Evolutionary conservation across 106 monocot species (phyloP).

Genomic region (Narthecium ossifragum): DNA sequence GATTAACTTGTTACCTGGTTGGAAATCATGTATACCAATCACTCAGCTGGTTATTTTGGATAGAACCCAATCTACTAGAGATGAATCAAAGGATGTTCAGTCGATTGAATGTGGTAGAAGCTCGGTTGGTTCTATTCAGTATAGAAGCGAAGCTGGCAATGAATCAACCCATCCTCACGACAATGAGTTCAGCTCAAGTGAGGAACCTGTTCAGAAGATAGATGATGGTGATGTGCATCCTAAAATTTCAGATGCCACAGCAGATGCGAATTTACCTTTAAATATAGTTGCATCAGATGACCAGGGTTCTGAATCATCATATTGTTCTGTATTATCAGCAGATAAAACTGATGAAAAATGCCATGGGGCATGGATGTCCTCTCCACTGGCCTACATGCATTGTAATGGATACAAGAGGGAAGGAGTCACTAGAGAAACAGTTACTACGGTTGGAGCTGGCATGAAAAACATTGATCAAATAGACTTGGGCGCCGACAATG

Average conservation of each 20-base stretch:
- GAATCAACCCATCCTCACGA: background rate
- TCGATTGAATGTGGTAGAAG: background rate
- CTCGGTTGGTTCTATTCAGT: slow-evolving; percentile 1
- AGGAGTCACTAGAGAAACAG: background rate
- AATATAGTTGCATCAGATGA: slow-evolving; percentile 1
- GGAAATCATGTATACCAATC: slow-evolving; percentile 33
- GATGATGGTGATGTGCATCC: background rate
- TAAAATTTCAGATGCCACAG: background rate
- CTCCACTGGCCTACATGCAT: background rate
- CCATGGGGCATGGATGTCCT: background rate
- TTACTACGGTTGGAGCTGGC: background rate
- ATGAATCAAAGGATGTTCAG: slow-evolving; percentile 6
- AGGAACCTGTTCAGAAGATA: slow-evolving; percentile 1
- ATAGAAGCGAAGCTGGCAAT: background rate
- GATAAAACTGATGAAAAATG: background rate
- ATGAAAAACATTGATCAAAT: background rate
- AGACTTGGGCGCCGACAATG: no score
- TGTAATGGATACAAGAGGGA: background rate
- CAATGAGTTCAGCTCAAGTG: background rate
- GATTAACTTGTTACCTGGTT: slow-evolving; percentile 33
- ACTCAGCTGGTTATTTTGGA: background rate
- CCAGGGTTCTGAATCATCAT: background rate
- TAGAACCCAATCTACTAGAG: background rate
- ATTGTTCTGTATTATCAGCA: background rate
- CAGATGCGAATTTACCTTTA: background rate